Evolutionary conservation across 1,284 basidiomycete genomes (phyloP), one percentile per base, ranked within the genome.

Genomic region (Lentinula novae-zelandiae): DNA sequence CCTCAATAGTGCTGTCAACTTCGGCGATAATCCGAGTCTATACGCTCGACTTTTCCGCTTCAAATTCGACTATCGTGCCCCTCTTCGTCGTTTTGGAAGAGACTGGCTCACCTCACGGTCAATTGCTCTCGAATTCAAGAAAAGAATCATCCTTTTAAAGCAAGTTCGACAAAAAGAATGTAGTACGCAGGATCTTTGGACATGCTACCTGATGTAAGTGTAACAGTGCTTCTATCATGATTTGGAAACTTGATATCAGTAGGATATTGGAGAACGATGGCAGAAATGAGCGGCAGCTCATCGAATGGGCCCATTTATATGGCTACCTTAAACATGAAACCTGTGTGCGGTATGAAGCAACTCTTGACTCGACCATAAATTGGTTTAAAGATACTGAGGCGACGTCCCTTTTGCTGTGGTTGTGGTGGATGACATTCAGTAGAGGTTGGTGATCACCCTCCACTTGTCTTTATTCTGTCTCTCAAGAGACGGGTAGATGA

Each of bases 241-340:
- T 20, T n/a, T 15, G 22, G 5, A 27, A 15, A n/a, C 34, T 56
- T 49, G 6, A 15, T 13, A 31, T 31, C 44, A 22, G 1, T 31
- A 74, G 72, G 84, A 68, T 89, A 62, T 72, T 82, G 8, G 90
- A 92, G 73, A 86, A 86, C 68, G 86, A 91, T 65, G 86, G 86
- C 44, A 78, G 78, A 68, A 92, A 92, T 68, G 71, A 80, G 46
- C 68, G 67, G 1, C 88, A 89, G 62, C 72, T 82, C n/a, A 53
- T 72, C 20, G 62, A 68, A 27, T 81, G 78, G 75, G 80, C 79
- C 33, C 65, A 66, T 8, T 64, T 76, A 0, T 58, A 64, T 31
- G 52, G 36, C 6, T 73, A 68, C 60, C 62, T 74, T 39, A 62
- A 64, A 39, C 42, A 53, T 7, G 50, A 70, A 27, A 63, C 69